Conservation (phyloP, 768 basidiomycete genomes). For the Pleurotus tuoliensis region DNA sequence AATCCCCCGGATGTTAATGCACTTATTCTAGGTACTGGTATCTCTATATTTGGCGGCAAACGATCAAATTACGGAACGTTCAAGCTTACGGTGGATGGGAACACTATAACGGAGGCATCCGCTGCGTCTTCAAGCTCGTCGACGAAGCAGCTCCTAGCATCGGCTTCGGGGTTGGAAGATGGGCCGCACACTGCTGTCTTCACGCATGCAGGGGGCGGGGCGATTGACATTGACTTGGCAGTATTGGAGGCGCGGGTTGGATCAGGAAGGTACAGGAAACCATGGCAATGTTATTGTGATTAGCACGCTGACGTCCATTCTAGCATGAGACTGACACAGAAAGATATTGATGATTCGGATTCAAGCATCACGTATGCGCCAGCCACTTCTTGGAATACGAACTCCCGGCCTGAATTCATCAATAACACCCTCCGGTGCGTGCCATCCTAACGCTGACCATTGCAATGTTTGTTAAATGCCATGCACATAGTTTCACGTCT, state of each 20-base stretch:
- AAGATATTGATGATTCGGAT: constrained; percentile 38
- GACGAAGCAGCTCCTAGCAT: constrained; percentile 38
- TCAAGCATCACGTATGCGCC: constrained; percentile 36
- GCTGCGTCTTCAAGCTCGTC: constrained; percentile 25
- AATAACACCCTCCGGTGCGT: constrained; percentile 43
- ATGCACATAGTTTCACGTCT: constrained; percentile 33
- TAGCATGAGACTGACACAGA: constrained; percentile 22
- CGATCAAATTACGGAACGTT: constrained; percentile 45
- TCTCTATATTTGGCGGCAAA: constrained; percentile 46
- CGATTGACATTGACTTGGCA: constrained; percentile 51
- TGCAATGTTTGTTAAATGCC: neutral
- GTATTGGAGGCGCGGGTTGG: constrained; percentile 38
- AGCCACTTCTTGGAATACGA: constrained; percentile 32
- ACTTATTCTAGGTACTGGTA: constrained; percentile 39
- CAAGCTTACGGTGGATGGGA: constrained; percentile 40
- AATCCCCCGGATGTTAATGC: neutral
- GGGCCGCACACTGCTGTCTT: constrained; percentile 46
- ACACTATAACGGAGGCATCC: constrained; percentile 27
- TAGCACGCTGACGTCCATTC: constrained; percentile 2
- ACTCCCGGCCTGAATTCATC: constrained; percentile 24
- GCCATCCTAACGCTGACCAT: neutral
- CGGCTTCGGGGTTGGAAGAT: constrained; percentile 35
- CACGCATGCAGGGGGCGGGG: constrained; percentile 36
- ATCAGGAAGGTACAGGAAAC: constrained; percentile 28
- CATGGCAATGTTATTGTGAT: neutral